Conservation (phyloP, 257 asterid species). For the Gardenia jasminoides region DNA sequence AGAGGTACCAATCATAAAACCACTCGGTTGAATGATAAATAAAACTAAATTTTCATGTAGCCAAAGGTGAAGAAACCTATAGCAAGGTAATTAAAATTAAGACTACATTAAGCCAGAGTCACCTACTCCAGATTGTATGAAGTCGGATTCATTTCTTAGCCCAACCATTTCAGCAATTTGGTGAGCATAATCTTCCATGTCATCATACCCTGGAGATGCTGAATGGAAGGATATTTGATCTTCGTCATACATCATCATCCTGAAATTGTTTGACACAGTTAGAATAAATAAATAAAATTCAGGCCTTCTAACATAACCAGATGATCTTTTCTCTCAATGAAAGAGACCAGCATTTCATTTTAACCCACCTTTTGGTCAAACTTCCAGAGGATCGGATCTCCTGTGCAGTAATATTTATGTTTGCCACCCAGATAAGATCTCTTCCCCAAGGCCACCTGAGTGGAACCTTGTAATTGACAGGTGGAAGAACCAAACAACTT, state of each 20-base stretch:
- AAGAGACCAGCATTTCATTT: constrained; percentile 24
- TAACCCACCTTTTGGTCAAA: constrained; percentile 81
- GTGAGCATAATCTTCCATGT: constrained; percentile 89
- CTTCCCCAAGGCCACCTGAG: constrained; percentile 94
- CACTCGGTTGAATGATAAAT: background rate
- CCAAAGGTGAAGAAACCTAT: background rate
- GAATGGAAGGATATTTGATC: constrained; percentile 96
- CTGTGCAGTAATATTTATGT: constrained; percentile 95
- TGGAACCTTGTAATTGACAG: constrained; percentile 78
- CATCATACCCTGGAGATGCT: constrained; percentile 82
- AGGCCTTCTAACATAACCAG: background rate
- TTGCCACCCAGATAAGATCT: constrained; percentile 96
- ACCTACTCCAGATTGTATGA: constrained; percentile 89
- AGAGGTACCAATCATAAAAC: background rate
- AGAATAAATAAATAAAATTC: constrained; percentile 11
- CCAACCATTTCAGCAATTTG: constrained; percentile 99
- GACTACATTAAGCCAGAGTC: constrained; percentile 11
- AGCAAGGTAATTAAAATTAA: constrained; percentile 3
- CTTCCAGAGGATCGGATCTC: constrained; percentile 95
- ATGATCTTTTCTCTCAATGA: background rate
- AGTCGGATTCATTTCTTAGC: constrained; percentile 78
- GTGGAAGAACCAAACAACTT: constrained; percentile 83
- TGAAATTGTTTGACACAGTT: constrained; percentile 25
- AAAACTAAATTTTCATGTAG: background rate
- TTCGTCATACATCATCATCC: constrained; percentile 99